A percentile compares a stretch with the other conserved stretches of the same genome.
phyloP scores from a whole-genome alignment of 495 filamentous ascomycete species.

The Aspergillus hancockii region DNA sequence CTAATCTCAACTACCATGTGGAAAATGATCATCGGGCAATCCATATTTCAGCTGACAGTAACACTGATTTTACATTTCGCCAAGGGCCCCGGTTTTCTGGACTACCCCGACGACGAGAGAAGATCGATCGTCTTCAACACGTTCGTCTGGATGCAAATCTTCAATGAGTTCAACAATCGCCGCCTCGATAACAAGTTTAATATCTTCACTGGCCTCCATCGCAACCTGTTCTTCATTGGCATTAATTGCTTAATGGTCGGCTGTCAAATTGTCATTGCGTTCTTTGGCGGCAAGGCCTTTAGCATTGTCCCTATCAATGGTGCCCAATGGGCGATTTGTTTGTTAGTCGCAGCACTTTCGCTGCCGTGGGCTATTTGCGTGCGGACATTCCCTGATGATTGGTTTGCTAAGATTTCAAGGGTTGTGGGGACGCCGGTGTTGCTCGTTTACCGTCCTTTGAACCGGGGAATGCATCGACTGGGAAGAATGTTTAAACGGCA shows the following conservation, averaged over 20 bases:
- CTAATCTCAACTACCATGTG: conserved; percentile 87
- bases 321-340: conserved; percentile 75
- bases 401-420: conserved; percentile 31
- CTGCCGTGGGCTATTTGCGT: conserved; percentile 65
- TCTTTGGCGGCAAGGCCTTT: conserved; percentile 73
- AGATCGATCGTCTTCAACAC: conserved; percentile 85
- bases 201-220: conserved; percentile 77
- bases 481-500: neutral
- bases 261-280: conserved; percentile 79
- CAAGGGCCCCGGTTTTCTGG: conserved; percentile 56
- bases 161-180: conserved; percentile 93
- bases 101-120: conserved; percentile 42
- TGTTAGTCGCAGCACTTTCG: conserved; percentile 65
- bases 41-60: conserved; percentile 75
- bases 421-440: conserved; percentile 11
- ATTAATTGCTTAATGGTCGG: conserved; percentile 80
- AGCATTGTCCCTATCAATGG: conserved; percentile 66
- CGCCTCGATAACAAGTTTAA: conserved; percentile 90
- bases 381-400: conserved; percentile 56
- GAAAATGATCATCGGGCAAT: conserved; percentile 93
- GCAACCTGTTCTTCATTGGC: conserved; percentile 77
- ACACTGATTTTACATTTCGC: conserved; percentile 81
- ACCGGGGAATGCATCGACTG: conserved; percentile 1
- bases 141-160: conserved; percentile 96
- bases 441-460: conserved; percentile 9